Evolutionary conservation across 2,329 filamentous ascomycete genomes (phyloP).

Genomic region (Trichophyton verrucosum): DNA sequence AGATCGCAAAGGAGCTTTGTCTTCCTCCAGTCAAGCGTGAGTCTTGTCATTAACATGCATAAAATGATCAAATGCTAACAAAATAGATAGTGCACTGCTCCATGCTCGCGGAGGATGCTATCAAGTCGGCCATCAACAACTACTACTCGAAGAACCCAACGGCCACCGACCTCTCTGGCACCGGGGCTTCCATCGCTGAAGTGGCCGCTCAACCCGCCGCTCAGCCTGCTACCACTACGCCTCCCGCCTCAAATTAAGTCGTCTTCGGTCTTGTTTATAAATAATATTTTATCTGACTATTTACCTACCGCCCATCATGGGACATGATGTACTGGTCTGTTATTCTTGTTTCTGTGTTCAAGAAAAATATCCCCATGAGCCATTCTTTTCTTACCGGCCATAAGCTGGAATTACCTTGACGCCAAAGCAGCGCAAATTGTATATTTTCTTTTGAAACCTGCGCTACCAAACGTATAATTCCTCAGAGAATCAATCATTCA

Average conservation of each 20-base stretch:
- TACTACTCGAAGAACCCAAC: conserved; percentile 87
- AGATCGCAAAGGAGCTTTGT: conserved; percentile 94
- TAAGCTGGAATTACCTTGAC: background rate
- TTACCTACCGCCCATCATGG: background rate
- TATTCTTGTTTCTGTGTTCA: background rate
- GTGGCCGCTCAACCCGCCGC: background rate
- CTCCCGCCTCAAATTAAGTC: background rate
- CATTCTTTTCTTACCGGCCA: background rate
- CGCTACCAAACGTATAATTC: background rate
- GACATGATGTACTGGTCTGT: background rate
- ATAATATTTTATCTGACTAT: background rate
- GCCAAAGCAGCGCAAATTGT: background rate
- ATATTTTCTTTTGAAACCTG: background rate
- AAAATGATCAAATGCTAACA: background rate
- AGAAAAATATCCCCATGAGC: background rate
- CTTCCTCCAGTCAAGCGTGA: conserved; percentile 75
- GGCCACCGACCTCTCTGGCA: conserved; percentile 62
- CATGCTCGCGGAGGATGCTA: conserved; percentile 84
- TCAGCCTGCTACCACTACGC: background rate
- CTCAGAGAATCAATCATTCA: background rate
- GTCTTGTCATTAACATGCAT: conserved; percentile 19
- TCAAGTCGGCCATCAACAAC: conserved; percentile 82
- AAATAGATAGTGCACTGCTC: conserved; percentile 62
- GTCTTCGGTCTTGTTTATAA: background rate
- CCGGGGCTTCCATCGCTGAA: conserved; percentile 47